A percentile compares a stretch with the other conserved stretches of the same genome.
Conservation (phyloP, 2,329 filamentous ascomycete species). For the Elsinoe perseae region DNA sequence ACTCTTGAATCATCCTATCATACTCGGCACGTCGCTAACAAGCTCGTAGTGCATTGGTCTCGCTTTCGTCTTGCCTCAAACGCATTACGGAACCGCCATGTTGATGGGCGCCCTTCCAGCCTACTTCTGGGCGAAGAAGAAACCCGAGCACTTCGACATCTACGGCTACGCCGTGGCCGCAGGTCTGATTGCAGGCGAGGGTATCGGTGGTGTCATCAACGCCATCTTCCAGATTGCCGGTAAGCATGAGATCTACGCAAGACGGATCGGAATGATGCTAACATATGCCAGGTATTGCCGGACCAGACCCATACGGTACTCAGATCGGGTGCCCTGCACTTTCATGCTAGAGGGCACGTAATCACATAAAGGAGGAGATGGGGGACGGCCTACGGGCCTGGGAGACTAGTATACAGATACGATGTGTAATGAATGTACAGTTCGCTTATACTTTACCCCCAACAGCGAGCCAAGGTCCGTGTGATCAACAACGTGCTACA, state of each 20-base stretch:
- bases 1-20: background rate
- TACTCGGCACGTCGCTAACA: background rate
- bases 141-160: constrained; percentile 47
- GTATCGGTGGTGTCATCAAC: constrained; percentile 56
- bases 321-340: constrained; percentile 36
- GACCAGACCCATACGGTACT: constrained; percentile 31
- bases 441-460: background rate
- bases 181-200: constrained; percentile 56
- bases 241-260: constrained; percentile 28
- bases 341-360: constrained; percentile 24
- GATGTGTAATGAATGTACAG: background rate
- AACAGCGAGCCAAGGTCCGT: background rate
- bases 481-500: no score
- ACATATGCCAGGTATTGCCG: background rate
- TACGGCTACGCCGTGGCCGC: constrained; percentile 54
- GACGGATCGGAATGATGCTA: background rate
- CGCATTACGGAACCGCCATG: constrained; percentile 52
- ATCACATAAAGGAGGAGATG: background rate
- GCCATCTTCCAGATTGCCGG: constrained; percentile 44
- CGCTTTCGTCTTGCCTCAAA: constrained; percentile 51
- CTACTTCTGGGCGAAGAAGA: constrained; percentile 48
- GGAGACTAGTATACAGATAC: background rate
- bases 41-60: constrained; percentile 43
- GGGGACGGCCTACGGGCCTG: background rate
- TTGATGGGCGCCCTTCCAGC: constrained; percentile 48